phyloP scores from a whole-genome alignment of 345 rosid genomes.

The Carallia brachiata region DNA sequence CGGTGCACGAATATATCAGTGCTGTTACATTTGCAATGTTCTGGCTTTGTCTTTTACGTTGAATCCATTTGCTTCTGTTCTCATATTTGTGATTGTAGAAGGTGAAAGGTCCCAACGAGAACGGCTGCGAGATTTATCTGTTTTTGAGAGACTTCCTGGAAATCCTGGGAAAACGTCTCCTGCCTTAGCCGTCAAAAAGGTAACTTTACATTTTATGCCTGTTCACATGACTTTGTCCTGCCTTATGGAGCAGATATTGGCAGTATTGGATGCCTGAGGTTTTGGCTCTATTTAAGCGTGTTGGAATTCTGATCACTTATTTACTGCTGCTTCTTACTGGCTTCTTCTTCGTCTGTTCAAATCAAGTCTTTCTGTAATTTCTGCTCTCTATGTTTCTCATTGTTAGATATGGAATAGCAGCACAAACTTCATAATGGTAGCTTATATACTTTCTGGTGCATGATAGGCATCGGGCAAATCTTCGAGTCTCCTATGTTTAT shows the following conservation, averaged over 20 bases:
- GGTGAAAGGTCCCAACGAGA: conserved; percentile 73
- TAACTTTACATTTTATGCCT: conserved; percentile 6
- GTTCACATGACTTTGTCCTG: not conserved
- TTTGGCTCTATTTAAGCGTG: not conserved
- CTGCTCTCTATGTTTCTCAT: not conserved
- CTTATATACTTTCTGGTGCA: not conserved
- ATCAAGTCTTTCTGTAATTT: too few relatives aligned
- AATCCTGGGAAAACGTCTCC: conserved; percentile 66
- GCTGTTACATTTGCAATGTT: too few relatives aligned
- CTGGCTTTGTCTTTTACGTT: too few relatives aligned
- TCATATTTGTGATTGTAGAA: conserved; percentile 32
- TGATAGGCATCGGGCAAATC: too few relatives aligned
- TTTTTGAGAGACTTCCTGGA: conserved; percentile 82
- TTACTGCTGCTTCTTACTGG: too few relatives aligned
- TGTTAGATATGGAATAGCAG: not conserved
- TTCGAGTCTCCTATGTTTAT: not conserved
- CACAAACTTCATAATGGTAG: conserved; percentile 5
- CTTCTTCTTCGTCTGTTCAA: too few relatives aligned
- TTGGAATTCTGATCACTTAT: not conserved
- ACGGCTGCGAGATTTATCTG: conserved; percentile 67
- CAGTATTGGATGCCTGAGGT: not conserved
- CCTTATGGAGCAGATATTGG: not conserved
- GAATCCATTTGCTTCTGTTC: not conserved
- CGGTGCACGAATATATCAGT: too few relatives aligned
- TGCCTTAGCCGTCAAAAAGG: conserved; percentile 84